Percentiles rank a stretch among this genome's conserved stretches.
These are phyloP conservation scores for Trapa incisa DNA, from an alignment of 345 rosid genomes.

Conservation along the genomic window DNA sequence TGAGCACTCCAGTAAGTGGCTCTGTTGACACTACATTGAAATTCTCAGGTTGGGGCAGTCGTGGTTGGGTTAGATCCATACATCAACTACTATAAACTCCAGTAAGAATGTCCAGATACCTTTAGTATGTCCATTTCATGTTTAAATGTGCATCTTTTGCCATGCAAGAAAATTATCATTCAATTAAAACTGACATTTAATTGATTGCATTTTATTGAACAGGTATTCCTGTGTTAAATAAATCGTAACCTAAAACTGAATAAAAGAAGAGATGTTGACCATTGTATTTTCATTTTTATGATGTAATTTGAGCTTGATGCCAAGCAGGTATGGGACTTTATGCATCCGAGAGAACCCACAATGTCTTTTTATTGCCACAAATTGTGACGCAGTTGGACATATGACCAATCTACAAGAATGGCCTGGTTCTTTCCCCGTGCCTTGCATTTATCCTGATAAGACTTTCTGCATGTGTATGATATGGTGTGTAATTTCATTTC, in stretches of 20 bases:
- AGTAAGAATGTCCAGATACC: slow-evolving; percentile 34
- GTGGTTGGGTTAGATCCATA: slow-evolving; percentile 75
- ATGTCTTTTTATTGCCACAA: slow-evolving; percentile 84
- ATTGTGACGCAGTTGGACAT: slow-evolving; percentile 80
- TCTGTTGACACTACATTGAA: background rate
- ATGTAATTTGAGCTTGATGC: background rate
- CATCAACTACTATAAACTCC: slow-evolving; percentile 89
- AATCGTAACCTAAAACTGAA: too few relatives aligned
- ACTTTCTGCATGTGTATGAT: background rate
- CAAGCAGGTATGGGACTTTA: slow-evolving; percentile 70
- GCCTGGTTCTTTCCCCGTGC: slow-evolving; percentile 46
- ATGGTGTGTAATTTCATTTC: slow-evolving; percentile 6
- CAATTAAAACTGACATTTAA: background rate
- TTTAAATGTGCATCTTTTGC: background rate
- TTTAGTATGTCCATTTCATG: slow-evolving; percentile 4
- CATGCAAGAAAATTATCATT: background rate
- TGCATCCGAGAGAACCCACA: slow-evolving; percentile 93
- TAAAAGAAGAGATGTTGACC: too few relatives aligned
- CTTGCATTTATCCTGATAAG: background rate
- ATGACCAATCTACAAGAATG: slow-evolving; percentile 84
- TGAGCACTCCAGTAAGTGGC: background rate
- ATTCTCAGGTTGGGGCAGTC: slow-evolving; percentile 82
- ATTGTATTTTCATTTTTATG: background rate
- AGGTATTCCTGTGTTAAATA: background rate
- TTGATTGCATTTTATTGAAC: background rate